Base-by-base conservation (phyloP, 2,329 filamentous ascomycete genomes). In the Nigrospora osmanthi region DNA sequence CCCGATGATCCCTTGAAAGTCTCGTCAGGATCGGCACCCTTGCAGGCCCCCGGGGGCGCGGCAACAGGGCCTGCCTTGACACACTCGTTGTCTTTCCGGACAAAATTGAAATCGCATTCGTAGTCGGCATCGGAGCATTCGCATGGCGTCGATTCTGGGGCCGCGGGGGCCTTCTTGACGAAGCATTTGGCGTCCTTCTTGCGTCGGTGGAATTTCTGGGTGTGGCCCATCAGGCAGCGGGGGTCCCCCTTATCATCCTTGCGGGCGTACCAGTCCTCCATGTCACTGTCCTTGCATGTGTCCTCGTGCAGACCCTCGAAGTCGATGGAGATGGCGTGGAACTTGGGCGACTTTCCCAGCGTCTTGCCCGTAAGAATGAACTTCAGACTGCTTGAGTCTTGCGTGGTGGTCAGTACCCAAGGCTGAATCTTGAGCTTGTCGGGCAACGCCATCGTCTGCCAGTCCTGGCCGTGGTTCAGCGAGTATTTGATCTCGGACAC, bases 81-180 rank as follows among this genome's bases (percentile, higher is more conserved):
- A 60, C 93, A 97, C 49, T 83, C 75, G 41, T 77, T 78, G 43
- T 78, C 74, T 49, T 91, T 73, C 54, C 79, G 78, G 47, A 81
- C 70, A 61, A 95, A 97, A 63, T 95, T 94, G 72, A 87, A 95
- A 60, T 97, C 91, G 62, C 93, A 98, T 67, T 98, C 93, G 61
- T 95, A 98, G 63, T 98, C 94, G 32, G 74, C 71, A 46, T 85
- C 80, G 1, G 83, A 81, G 65, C 93, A 98, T 35, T 87, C 80
- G 70, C 93, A 98, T 39, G 80, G 66, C 55, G 88, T 80, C 28
- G 78, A 84, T 49, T 83, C 71, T 2, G 85, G 80, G 32, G 78
- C 66, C 0, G 87, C 82, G 69, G 95, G 96, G 43, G 91, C 81
- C 48, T 87, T 75, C 55, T 87, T 86, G 54, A 97, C 76, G 61